phyloP scores from a whole-genome alignment of 306 rosid genomes.

The Macrotyloma uniflorum region DNA sequence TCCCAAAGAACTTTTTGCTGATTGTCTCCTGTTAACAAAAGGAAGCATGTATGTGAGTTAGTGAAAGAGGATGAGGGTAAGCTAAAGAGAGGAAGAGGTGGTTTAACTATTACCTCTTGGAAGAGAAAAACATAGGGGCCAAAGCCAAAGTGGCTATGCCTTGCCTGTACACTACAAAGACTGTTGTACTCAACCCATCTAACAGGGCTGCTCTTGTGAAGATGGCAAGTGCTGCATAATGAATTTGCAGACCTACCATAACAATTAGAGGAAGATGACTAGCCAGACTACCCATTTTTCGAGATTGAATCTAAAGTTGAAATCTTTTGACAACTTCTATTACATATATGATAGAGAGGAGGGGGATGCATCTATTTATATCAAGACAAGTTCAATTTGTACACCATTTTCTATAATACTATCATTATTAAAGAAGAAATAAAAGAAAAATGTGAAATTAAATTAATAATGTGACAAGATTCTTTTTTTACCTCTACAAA shows the following conservation, averaged over 20 bases:
- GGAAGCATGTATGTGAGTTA: background rate
- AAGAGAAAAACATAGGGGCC: constrained; percentile 51
- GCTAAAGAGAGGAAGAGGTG: background rate
- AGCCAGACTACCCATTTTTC: constrained; percentile 50
- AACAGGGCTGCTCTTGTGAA: constrained; percentile 66
- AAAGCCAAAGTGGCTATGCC: constrained; percentile 64
- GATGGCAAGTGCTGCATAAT: constrained; percentile 63
- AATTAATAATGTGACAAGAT: background rate
- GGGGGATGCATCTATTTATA: background rate
- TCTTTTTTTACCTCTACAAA: background rate
- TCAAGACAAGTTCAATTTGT: background rate
- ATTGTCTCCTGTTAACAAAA: constrained; percentile 47
- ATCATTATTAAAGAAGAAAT: background rate
- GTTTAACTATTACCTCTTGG: constrained; percentile 38
- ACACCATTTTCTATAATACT: background rate
- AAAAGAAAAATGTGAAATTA: background rate
- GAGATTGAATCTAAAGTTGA: background rate
- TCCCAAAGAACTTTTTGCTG: constrained; percentile 44
- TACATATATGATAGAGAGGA: background rate
- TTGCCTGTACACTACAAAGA: constrained; percentile 67
- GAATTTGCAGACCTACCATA: constrained; percentile 59
- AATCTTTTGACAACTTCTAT: background rate
- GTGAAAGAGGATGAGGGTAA: background rate
- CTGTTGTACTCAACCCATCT: constrained; percentile 70
- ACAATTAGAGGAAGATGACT: constrained; percentile 50